Conservation (phyloP, 148 eudicot species). For the Rheum nobile region DNA sequence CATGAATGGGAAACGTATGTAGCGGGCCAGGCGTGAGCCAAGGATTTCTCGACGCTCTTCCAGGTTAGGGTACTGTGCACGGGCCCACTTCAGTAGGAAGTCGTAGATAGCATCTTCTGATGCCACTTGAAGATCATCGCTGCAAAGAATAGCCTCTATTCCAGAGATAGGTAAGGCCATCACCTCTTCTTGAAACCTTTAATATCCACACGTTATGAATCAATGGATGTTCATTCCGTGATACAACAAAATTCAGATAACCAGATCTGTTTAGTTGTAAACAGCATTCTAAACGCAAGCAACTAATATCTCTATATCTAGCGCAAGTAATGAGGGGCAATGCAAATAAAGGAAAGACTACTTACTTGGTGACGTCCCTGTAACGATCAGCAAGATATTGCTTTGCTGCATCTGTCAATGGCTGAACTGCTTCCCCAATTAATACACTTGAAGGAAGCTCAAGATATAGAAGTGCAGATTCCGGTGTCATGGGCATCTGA, state of each 20-base stretch:
- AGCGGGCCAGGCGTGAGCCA: constrained; percentile 55
- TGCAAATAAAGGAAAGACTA: not conserved
- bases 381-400: constrained; percentile 70
- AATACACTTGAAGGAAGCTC: constrained; percentile 82
- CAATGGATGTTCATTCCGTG: not conserved
- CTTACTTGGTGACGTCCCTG: constrained; percentile 66
- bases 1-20: constrained; percentile 80
- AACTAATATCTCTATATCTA: not conserved
- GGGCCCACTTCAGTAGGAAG: constrained; percentile 72
- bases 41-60: constrained; percentile 80
- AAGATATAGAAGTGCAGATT: constrained; percentile 60
- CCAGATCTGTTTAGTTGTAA: too few relatives aligned
- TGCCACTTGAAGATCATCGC: constrained; percentile 85
- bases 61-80: constrained; percentile 49
- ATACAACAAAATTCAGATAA: too few relatives aligned
- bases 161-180: constrained; percentile 78
- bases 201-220: not conserved
- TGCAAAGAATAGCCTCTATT: constrained; percentile 72
- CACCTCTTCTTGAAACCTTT: constrained; percentile 77
- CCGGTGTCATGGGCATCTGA: constrained; percentile 68
- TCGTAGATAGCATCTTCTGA: constrained; percentile 91
- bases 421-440: constrained; percentile 82
- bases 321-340: not conserved
- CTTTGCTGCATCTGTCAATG: constrained; percentile 76
- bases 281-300: too few relatives aligned